Base-by-base conservation (phyloP, 169 alveolate species). In the Eimeria necatrix region DNA sequence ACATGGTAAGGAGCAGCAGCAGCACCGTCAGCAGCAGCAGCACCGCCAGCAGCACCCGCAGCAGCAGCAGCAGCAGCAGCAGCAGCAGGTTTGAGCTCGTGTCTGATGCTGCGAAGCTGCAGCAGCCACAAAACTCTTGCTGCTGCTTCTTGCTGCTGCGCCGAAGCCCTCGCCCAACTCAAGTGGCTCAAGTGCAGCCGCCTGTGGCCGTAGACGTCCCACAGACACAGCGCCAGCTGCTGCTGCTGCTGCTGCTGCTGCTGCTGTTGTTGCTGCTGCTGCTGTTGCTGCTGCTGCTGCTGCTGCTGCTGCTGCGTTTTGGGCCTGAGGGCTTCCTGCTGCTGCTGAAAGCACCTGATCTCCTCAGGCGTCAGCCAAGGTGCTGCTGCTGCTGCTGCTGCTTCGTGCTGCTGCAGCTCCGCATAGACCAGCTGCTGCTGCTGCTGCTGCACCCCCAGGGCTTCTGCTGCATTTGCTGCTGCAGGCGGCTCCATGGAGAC, bases 101-200 rank as follows among this genome's bases (percentile, higher is more conserved):
- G 64, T 14, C 64, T 8, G 14, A 56, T 56, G 64, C 64, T 56
- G 20, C 64, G 64, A 56, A 56, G 64, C 64, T 56, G 91, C 18
- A 26, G 51, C 60, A 84, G 16, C 92, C 78, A 89, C 14, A 96
- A 90, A 20, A 96, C 71, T 80, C 93, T 93, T 0, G 96, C 95
- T 0, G 97, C 85, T 60, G 81, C 94, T 48, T 94, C 95, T 68
- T 76, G 89, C 73, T 94, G 94, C 24, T 96, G 89, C 74, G 97
- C 76, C n/a, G 97, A 96, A 16, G 93, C 78, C n/a, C 94, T 83
- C 4, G 94, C 97, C 97, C 97, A 96, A 20, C 94, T 71, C 68
- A 96, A 68, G 73, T 88, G 91, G 20, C 91, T 95, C 22, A 94
- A 49, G 5, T 74, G 96, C n/a, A 81, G 93, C 32, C 94, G 86